Conservation (phyloP, 371 early-diverging fungal genomes). For the Circinella minor region DNA sequence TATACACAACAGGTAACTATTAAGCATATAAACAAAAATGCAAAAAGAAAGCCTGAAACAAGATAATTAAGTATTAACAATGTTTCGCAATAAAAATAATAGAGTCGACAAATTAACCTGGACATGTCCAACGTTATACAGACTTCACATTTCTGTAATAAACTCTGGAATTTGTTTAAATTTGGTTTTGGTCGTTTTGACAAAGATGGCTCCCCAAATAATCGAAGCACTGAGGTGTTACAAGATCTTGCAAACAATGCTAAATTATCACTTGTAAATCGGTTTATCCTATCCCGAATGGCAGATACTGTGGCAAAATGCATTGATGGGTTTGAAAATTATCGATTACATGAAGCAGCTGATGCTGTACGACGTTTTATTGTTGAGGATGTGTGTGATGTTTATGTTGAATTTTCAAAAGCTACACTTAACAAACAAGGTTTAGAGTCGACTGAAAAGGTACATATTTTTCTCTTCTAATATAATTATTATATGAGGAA, state of each 20-base stretch:
- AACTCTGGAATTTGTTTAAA: slow-evolving; percentile 96
- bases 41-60: too few species aligned
- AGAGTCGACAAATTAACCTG: slow-evolving; percentile 94
- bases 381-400: slow-evolving; percentile 94
- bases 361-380: slow-evolving; percentile 88
- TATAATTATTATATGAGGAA: neutral
- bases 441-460: slow-evolving; percentile 38
- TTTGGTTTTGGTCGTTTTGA: slow-evolving; percentile 68
- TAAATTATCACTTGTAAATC: slow-evolving; percentile 72
- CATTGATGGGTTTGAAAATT: slow-evolving; percentile 69
- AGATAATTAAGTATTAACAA: too few species aligned
- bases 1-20: slow-evolving; percentile 80
- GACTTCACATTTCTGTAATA: slow-evolving; percentile 96
- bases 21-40: neutral
- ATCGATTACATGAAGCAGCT: slow-evolving; percentile 87
- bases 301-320: slow-evolving; percentile 70
- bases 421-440: slow-evolving; percentile 55
- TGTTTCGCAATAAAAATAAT: neutral
- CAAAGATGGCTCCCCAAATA: slow-evolving; percentile 25
- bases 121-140: slow-evolving; percentile 94
- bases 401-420: slow-evolving; percentile 90
- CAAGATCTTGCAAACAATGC: neutral
- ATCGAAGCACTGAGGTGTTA: neutral
- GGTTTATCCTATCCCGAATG: slow-evolving; percentile 87
- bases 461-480: slow-evolving; percentile 18